Base-by-base conservation (phyloP, 2,329 filamentous ascomycete genomes). In the Cryphonectria naterciae region DNA sequence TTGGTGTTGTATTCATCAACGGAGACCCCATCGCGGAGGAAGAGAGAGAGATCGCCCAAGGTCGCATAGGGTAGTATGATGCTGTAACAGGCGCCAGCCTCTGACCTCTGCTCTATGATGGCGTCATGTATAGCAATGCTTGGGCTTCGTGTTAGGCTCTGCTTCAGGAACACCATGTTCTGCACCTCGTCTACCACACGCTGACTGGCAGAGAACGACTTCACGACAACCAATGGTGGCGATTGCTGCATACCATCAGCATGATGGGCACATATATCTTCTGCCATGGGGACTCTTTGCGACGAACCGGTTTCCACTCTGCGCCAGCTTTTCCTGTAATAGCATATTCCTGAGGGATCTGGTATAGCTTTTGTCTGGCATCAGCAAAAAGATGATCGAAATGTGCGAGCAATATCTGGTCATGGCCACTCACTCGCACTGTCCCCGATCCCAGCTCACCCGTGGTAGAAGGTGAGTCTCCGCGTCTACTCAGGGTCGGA, bases 71-170 rank as follows among this genome's bases (percentile, higher is more conserved):
- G 72, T 15, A 68, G 66, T 2, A 73, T 58, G 15, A 72, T 70
- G 28, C 68, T 69, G 46, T 60, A 56, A 17, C 54, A 61, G 4
- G 60, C 58, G 46, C 67, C 54, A n/a, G 65, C 67, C 39, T 65
- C 67, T 32, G 54, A 37, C 15, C 13, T 67, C 43, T 68, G 58
- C 56, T 69, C 70, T 19, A 73, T 66, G 25, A 70, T 69, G 1
- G 70, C 70, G 22, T 73, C 68, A 32, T 73, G 72, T 25, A 72
- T 64, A 1, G 70, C 66, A 15, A 72, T 73, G 43, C 52, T 68
- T 1, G 39, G 43, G 19, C 67, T 62, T 10, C n/a, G 37, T 7
- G 46, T 64, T 28, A 70, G 69, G 11, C 64, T 70, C 37, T 67
- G 65, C 28, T 73, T 73, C 2, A 73, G 67, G 19, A 68, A 63